These are phyloP conservation scores for Ophiostoma sp. DNA, from an alignment of 2,329 filamentous ascomycete species.

Conservation along the genomic window DNA sequence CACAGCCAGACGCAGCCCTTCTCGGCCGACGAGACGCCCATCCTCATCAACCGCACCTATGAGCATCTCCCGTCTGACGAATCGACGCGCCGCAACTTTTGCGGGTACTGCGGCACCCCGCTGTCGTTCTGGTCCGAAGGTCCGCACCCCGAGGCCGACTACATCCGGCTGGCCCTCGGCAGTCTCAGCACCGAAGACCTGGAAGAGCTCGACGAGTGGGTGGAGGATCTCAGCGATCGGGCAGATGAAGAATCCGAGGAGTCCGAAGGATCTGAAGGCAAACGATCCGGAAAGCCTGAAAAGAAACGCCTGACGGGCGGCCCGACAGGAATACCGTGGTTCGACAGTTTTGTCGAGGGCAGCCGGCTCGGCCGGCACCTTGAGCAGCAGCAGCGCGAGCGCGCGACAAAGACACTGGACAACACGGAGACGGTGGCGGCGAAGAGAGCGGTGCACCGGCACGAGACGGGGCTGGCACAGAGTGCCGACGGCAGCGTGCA, in stretches of 20 bases:
- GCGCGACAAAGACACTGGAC: not conserved
- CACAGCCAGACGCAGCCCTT: constrained; percentile 68
- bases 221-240: constrained; percentile 31
- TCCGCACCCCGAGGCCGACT: constrained; percentile 64
- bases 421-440: not conserved
- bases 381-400: constrained; percentile 46
- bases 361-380: constrained; percentile 64
- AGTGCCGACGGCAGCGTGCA: constrained; percentile 59
- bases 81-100: constrained; percentile 68
- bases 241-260: no score
- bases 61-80: constrained; percentile 38
- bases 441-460: constrained; percentile 14
- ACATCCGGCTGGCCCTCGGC: constrained; percentile 75
- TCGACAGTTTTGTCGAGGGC: constrained; percentile 73
- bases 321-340: constrained; percentile 65
- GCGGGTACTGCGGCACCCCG: constrained; percentile 85
- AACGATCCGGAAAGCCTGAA: not conserved
- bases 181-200: constrained; percentile 68
- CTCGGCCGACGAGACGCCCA: constrained; percentile 69
- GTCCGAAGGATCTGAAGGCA: no score
- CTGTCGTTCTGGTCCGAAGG: constrained; percentile 78
- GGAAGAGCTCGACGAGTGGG: constrained; percentile 65
- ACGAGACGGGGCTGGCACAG: constrained; percentile 25
- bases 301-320: constrained; percentile 5
- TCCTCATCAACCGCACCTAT: constrained; percentile 62